Base-by-base conservation (phyloP, 1,139 yeast genomes). In the Candida sp. region DNA sequence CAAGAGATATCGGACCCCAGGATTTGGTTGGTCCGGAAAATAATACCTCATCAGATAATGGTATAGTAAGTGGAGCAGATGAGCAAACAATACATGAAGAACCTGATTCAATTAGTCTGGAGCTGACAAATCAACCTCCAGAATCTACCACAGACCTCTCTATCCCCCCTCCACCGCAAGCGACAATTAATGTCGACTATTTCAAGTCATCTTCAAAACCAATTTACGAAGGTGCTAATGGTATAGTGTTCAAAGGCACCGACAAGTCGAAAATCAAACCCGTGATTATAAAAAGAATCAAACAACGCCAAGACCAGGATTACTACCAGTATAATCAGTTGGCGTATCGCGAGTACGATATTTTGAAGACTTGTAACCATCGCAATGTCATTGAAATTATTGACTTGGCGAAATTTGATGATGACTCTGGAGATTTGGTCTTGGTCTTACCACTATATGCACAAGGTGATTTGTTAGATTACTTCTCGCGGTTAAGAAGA, bases 381-480 rank as follows among this genome's bases (percentile, higher is more conserved):
- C 63, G 60, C 39, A 60, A 69, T 42, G 53, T 72, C 2, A 63
- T 68, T n/a, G 53, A 56, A 2, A 57, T 68, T 1, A 38, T 61
- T 6, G 71, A 65, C 40, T 40, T 72, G 23, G 56, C 57, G 1
- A 35, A 39, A 15, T 40, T 53, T 11, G 45, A 48, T 1, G 35
- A 33, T 4, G 54, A 53, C 3, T 39, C 47, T 3, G 44, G 46
- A 4, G 68, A 65, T 37, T 45, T 62, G 5, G 53, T 64, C 2
- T 47, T 73, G 6, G 54, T 74, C 2, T 41, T 73, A n/a, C 79
- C 79, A 5, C 76, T 59, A 50, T 76, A 68, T 54, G 55, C 63
- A 15, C 52, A 68, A 45, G 82, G 82, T 1, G 84, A 79, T 51
- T 61, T 79, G 29, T 56, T 79, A 41, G 73, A 68, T 36, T 64